Base-by-base conservation (phyloP, 352 stramenopile genomes). In the Plasmopara viticola region DNA sequence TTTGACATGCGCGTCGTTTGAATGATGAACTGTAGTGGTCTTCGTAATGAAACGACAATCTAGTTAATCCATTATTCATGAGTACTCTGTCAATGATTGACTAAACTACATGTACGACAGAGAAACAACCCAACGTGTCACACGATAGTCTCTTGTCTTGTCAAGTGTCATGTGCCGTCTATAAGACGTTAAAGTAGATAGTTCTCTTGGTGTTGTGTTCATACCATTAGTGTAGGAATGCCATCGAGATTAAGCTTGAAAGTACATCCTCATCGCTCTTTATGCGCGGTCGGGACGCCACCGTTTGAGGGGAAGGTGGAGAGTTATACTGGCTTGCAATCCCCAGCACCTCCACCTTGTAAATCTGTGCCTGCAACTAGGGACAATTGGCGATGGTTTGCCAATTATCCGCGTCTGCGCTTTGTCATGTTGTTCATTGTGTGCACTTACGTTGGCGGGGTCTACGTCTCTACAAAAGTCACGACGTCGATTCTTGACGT, bases 11-110 rank as follows among this genome's bases (percentile, higher is more conserved):
- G 76, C 76, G 43, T 48, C 43, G 43, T 87, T 87, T 85, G 76
- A 87, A 85, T 64, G 57, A 50, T 67, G 35, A 58, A 43, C 55
- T 74, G 58, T 68, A 70, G 64, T 68, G 56, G 56, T 47, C 58
- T 60, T 60, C 62, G 70, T 87, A 13, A 80, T 87, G 76, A 87
- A 82, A 85, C 72, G 73, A 84, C 71, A 85, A 85, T 52, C 72
- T 82, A 81, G 68, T 78, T 84, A 80, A 83, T 87, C 76, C 76
- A 87, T 87, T 73, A 64, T 40, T 66, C 62, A 84, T 86, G 75
- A 86, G 75, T 86, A 78, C 68, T 76, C 31, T 38, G 18, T 14
- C n/a, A 37, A 28, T 14, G 58, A 57, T 50, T 62, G 52, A 58
- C 46, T 17, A 38, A 37, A 14, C 9, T 38, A 38, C 13, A 38